Evolutionary conservation across 169 alveolate species (phyloP), one percentile per base, ranked within the genome.

Genomic region (Eimeria tenella): DNA sequence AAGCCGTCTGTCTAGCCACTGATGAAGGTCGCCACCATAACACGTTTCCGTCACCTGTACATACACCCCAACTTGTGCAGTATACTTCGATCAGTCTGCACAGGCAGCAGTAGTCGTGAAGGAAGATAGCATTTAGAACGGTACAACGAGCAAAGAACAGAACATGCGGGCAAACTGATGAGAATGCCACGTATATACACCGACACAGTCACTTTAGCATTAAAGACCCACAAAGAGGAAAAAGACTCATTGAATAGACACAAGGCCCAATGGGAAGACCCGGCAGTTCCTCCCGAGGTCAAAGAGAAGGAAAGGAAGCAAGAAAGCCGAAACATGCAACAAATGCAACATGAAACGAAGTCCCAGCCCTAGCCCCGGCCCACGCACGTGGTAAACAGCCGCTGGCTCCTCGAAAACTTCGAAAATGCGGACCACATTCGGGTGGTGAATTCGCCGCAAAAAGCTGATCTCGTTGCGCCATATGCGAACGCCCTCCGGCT

Each of bases 371-470:
- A 2, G 75, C 52, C 19, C 56, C 50, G 56, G 94, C 87, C 23
- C 56, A 53, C 86, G 10, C 3, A 94, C 94, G 4, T 87, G 84
- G 65, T 87, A 71, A 0, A 94, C 83, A 50, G 79, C 60, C 5
- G n/a, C 79, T 62, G 93, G 94, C 82, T 97, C 98, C 92, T 98
- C 99, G 95, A 94, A 98, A 15, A 98, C 97, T 92, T 98, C 99
- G 56, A 96, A 96, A 25, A 98, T 96, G 52, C 98, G 96, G n/a
- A 97, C 96, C 10, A 98, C 97, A 93, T 98, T 97, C 19, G 99
- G 99, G 91, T 98, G 99, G 95, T 98, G 99, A 60, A 96, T 74
- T 68, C 82, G 74, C 13, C 94, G 25, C 13, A 68, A 52, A n/a
- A 90, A 56, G 11, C 56, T 56, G 9, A 90, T 71, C 25, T 90